phyloP scores from a whole-genome alignment of 352 stramenopile species.

The Saprolegnia parasitica region DNA sequence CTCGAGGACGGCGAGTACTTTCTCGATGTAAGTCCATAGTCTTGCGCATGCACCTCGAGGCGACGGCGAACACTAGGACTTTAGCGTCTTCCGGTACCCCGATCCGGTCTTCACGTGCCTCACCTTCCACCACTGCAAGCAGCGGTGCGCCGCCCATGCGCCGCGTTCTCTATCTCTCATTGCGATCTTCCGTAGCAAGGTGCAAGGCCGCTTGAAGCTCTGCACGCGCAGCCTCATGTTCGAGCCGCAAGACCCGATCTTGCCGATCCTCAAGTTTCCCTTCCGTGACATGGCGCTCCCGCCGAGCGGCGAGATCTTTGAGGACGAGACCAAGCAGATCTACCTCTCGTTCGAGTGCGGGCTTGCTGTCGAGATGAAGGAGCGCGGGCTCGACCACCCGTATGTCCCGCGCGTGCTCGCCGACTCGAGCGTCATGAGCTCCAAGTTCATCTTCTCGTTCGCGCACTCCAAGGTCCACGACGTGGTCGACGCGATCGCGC shows the following conservation, averaged over 20 bases:
- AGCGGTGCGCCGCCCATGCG: slow-evolving; percentile 11
- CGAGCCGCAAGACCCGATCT: slow-evolving; percentile 64
- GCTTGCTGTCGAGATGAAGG: slow-evolving; percentile 65
- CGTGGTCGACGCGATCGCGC: slow-evolving; percentile 57
- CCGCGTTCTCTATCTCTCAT: slow-evolving; percentile 7
- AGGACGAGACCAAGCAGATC: slow-evolving; percentile 40
- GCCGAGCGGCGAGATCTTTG: slow-evolving; percentile 53
- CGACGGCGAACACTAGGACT: slow-evolving; percentile 41
- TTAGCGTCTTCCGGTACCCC: slow-evolving; percentile 56
- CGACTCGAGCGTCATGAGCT: slow-evolving; percentile 33
- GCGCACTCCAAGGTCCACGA: slow-evolving; percentile 56
- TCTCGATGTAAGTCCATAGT: slow-evolving; percentile 59
- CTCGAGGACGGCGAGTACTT: slow-evolving; percentile 91
- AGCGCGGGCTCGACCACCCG: slow-evolving; percentile 60
- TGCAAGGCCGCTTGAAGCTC: slow-evolving; percentile 64
- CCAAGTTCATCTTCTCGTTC: slow-evolving; percentile 74
- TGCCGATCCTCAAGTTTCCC: slow-evolving; percentile 74
- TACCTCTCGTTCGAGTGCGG: slow-evolving; percentile 61
- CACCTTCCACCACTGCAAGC: slow-evolving; percentile 17
- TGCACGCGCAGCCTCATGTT: slow-evolving; percentile 88
- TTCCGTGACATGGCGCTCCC: slow-evolving; percentile 58
- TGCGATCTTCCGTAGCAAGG: slow-evolving; percentile 40
- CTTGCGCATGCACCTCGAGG: neutral
- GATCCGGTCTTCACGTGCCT: slow-evolving; percentile 35
- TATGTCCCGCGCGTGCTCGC: slow-evolving; percentile 41